Conservation (phyloP, 306 rosid genomes). For the Casuarina cunninghamiana region DNA sequence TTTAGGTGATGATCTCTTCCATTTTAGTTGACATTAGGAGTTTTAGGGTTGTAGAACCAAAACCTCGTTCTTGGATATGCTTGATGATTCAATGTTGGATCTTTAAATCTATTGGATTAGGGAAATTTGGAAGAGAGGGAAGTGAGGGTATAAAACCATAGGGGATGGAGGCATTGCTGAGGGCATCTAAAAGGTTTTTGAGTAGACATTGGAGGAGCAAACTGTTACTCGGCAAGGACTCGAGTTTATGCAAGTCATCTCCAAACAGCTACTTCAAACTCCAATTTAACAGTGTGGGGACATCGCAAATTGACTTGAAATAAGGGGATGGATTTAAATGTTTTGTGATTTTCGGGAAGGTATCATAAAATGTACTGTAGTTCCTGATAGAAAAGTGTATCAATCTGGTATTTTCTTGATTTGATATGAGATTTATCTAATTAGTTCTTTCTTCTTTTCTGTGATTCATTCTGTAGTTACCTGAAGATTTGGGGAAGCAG, state of each 20-base stretch:
- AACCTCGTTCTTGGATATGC: neutral
- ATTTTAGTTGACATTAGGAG: neutral
- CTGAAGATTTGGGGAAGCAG: conserved; percentile 49
- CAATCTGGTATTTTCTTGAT: neutral
- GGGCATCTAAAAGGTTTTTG: neutral
- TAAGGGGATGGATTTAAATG: neutral
- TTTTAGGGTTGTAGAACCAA: neutral
- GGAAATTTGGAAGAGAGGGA: neutral
- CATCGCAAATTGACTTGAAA: neutral
- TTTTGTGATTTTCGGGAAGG: no score
- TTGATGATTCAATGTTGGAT: neutral
- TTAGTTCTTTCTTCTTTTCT: conserved; percentile 7
- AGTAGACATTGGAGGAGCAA: neutral
- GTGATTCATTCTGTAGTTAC: conserved; percentile 45
- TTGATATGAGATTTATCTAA: conserved; percentile 8
- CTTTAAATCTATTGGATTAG: neutral
- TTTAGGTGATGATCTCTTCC: no score
- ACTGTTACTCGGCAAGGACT: neutral
- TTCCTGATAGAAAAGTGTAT: neutral
- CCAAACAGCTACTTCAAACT: neutral
- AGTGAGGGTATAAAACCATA: neutral
- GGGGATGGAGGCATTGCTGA: neutral
- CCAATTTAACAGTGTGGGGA: neutral
- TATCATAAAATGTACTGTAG: no score
- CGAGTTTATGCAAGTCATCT: neutral